Percentiles rank a stretch among this genome's conserved stretches.
phyloP scores from a whole-genome alignment of 1,284 basidiomycete species.

The Cutaneotrichosporon dermatis region DNA sequence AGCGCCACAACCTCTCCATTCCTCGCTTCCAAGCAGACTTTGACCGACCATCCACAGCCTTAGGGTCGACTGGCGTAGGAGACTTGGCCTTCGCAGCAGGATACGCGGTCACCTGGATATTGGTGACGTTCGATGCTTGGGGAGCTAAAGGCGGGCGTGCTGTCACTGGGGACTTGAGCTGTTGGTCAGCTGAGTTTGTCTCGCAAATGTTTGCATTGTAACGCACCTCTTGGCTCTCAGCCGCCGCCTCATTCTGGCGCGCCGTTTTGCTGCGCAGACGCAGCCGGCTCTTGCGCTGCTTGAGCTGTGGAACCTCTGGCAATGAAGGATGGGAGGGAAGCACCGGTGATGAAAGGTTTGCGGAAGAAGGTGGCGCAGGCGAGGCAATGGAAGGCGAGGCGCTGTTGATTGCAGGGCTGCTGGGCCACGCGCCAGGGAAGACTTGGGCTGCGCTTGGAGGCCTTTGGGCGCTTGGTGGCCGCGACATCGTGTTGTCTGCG shows the following conservation, averaged over 20 bases:
- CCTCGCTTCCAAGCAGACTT: slow-evolving; percentile 40
- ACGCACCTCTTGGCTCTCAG: not conserved
- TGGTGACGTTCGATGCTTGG: not conserved
- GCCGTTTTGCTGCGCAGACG: slow-evolving; percentile 3
- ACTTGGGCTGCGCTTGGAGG: not conserved
- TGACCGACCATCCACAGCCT: not conserved
- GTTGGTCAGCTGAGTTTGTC: not conserved
- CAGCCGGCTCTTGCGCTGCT: slow-evolving; percentile 4
- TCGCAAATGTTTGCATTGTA: not conserved
- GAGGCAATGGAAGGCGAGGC: not conserved
- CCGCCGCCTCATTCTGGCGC: not conserved
- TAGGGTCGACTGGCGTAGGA: not conserved
- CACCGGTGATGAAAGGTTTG: not conserved
- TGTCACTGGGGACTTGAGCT: not conserved
- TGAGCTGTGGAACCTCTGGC: not conserved
- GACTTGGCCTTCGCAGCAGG: not conserved
- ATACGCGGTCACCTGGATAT: not conserved
- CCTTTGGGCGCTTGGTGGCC: not conserved
- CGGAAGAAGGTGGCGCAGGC: not conserved
- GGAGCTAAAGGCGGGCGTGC: not conserved
- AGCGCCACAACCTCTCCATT: slow-evolving; percentile 40
- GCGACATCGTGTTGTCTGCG: not conserved
- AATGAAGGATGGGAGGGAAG: not conserved
- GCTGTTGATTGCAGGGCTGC: not conserved
- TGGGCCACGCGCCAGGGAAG: not conserved